These are phyloP conservation scores for Glycyrrhiza uralensis DNA, from an alignment of 306 rosid genomes.

Conservation along the genomic window DNA sequence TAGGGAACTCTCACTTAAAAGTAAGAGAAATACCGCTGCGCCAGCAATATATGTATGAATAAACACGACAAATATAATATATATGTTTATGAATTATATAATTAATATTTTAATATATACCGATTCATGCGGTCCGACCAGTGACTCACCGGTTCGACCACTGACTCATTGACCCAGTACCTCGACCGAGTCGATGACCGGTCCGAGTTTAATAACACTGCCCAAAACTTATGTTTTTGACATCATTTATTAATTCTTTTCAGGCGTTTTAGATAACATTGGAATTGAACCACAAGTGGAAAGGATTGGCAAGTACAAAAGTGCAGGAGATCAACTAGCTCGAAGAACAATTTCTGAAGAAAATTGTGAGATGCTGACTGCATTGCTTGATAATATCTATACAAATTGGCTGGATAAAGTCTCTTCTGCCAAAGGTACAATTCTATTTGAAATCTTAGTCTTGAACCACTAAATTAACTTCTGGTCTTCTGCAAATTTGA, in stretches of 20 bases:
- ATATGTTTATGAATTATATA: too few relatives aligned
- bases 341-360: constrained; percentile 77
- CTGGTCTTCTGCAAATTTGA: constrained; percentile 13
- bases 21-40: too few relatives aligned
- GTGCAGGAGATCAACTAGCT: constrained; percentile 89
- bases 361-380: constrained; percentile 88
- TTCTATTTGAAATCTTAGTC: constrained; percentile 28
- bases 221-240: constrained; percentile 13
- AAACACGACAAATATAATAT: too few relatives aligned
- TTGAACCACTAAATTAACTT: constrained; percentile 22
- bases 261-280: constrained; percentile 78
- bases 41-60: too few relatives aligned
- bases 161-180: too few relatives aligned
- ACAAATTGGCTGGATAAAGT: constrained; percentile 84
- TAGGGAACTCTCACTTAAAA: too few relatives aligned
- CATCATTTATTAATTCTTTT: constrained; percentile 12
- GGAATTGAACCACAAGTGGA: constrained; percentile 92
- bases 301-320: constrained; percentile 93
- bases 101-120: too few relatives aligned
- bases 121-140: too few relatives aligned
- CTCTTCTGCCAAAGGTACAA: constrained; percentile 71
- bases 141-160: too few relatives aligned
- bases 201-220: too few relatives aligned
- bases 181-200: too few relatives aligned
- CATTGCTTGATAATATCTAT: constrained; percentile 79